Base-by-base conservation (phyloP, 2,329 filamentous ascomycete species). In the Penicillium sp. region DNA sequence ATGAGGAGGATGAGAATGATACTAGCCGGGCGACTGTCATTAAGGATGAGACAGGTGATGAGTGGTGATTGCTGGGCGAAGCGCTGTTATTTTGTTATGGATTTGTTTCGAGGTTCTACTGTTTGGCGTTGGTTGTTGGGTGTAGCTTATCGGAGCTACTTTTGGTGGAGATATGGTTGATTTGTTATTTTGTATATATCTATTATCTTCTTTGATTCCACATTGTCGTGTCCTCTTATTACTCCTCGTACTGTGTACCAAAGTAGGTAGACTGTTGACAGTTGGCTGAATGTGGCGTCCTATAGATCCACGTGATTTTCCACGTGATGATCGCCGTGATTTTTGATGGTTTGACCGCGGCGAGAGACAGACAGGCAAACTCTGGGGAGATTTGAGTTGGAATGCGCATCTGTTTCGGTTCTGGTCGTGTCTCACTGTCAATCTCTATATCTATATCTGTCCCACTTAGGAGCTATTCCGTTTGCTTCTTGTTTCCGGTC, bases 1-100 rank as follows among this genome's bases (percentile, higher is more conserved):
- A 72, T 37, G 68, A 72, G 55, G 66, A 68, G 14, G 66, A 71
- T 18, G 61, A 62, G 13, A 49, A 60, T 45, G 62, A 57, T 36
- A 62, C 64, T 35, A 69, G 66, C 42, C 57, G 61, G 28, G 59
- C 52, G 29, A 68, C 65, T 13, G 50, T 66, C 16, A 64, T 69
- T 43, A 68, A 69, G 48, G 60, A 64, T 4, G 66, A 69, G 43
- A 48, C 38, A 22, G 55, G 48, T 30, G 65, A 67, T 44, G 65
- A 66, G 39, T 61, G 53, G 62, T 53, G 54, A 61, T n/a, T n/a
- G n/a, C n/a, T n/a, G n/a, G n/a, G n/a, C n/a, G n/a, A n/a, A n/a
- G n/a, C n/a, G n/a, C n/a, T n/a, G n/a, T n/a, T n/a, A n/a, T 42
- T 25, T 42, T 25, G 5, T 25, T 25, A 25, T 14, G 14, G 30